Evolutionary conservation across 176 grass and related monocot genomes (phyloP).

Genomic region (Carex cristatella): DNA sequence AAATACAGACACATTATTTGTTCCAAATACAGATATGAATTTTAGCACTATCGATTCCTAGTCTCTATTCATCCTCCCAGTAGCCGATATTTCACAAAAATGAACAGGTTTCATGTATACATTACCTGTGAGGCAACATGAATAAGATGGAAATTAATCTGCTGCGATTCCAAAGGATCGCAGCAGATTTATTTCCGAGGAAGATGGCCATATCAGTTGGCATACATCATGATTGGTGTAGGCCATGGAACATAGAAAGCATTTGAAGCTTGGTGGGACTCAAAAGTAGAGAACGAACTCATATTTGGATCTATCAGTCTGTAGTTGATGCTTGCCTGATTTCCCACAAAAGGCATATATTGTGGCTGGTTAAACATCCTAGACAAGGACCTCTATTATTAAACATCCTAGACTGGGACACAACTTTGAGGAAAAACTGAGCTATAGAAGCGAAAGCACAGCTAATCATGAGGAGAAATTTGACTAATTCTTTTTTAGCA

Average conservation of each 20-base stretch:
- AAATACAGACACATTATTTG: not conserved
- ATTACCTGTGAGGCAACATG: constrained; percentile 69
- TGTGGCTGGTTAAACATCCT: constrained; percentile 44
- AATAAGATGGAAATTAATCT: constrained; percentile 48
- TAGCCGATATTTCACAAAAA: constrained; percentile 1
- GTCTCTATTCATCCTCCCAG: not conserved
- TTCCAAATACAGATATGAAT: not conserved
- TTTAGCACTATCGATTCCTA: not conserved
- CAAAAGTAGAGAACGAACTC: constrained; percentile 28
- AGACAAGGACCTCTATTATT: no score
- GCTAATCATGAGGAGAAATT: no score
- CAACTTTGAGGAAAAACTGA: no score
- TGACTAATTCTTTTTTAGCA: no score
- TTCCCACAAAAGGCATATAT: constrained; percentile 59
- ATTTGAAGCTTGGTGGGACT: constrained; percentile 34
- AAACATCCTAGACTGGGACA: no score
- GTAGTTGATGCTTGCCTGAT: constrained; percentile 61
- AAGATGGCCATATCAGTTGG: constrained; percentile 84
- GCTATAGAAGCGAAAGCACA: no score
- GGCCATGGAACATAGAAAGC: constrained; percentile 69
- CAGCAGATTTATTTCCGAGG: no score
- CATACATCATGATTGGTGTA: constrained; percentile 64
- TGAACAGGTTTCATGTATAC: not conserved
- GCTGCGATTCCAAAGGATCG: no score
- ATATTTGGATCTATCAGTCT: constrained; percentile 49